These are phyloP conservation scores for Verticillium albo-atrum DNA, from an alignment of 2,329 filamentous ascomycete species.

Conservation along the genomic window DNA sequence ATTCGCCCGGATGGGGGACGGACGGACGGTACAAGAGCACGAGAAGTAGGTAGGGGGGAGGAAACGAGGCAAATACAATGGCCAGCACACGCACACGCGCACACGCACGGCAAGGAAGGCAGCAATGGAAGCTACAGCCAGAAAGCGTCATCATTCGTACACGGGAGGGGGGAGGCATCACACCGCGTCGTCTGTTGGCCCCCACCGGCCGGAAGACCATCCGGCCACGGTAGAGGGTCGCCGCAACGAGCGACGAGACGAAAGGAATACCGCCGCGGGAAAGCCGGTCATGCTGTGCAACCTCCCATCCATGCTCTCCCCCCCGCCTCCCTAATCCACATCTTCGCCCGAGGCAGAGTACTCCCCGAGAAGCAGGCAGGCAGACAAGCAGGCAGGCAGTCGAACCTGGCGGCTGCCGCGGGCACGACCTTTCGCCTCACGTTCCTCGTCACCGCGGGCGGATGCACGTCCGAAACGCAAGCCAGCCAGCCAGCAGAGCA, in stretches of 20 bases:
- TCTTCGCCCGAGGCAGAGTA: too few species aligned
- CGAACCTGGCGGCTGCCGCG: neutral
- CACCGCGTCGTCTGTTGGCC: too few species aligned
- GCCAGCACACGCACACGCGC: neutral
- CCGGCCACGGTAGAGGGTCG: too few species aligned
- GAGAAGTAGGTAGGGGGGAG: neutral
- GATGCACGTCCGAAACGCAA: neutral
- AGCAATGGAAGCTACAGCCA: neutral
- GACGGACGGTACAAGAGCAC: neutral
- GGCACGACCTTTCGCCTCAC: neutral
- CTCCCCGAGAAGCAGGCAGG: too few species aligned
- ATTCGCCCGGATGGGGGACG: neutral
- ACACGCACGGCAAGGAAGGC: neutral
- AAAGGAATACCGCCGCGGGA: too few species aligned
- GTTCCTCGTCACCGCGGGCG: neutral
- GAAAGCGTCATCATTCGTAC: neutral
- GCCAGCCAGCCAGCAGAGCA: neutral
- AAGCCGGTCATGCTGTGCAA: too few species aligned
- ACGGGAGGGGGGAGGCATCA: neutral
- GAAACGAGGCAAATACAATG: neutral
- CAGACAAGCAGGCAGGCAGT: too few species aligned
- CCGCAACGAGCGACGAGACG: too few species aligned
- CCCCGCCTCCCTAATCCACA: too few species aligned
- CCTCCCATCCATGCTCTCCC: too few species aligned
- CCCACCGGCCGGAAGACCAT: too few species aligned